Evolutionary conservation across 495 filamentous ascomycete species (phyloP).

Genomic region (Annulohypoxylon moriforme): DNA sequence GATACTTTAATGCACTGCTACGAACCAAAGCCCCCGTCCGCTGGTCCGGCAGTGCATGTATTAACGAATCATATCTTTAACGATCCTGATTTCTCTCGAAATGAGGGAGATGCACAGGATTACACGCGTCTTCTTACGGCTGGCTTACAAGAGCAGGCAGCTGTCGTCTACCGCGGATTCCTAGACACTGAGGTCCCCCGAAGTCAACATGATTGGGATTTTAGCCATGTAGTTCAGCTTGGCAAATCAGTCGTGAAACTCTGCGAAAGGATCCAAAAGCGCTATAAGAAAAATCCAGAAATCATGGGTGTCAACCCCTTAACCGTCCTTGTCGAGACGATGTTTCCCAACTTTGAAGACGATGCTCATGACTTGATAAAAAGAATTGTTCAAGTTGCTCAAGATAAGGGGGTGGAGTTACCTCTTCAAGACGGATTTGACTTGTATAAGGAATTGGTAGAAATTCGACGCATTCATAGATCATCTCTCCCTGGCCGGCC

Average conservation of each 20-base stretch:
- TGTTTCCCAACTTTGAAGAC: slow-evolving; percentile 88
- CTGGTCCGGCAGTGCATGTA: slow-evolving; percentile 84
- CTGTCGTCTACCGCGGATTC: slow-evolving; percentile 75
- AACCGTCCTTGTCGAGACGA: slow-evolving; percentile 79
- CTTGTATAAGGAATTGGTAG: slow-evolving; percentile 86
- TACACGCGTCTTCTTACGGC: slow-evolving; percentile 77
- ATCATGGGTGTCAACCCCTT: slow-evolving; percentile 92
- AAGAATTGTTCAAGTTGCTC: slow-evolving; percentile 77
- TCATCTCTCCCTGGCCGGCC: slow-evolving; percentile 71
- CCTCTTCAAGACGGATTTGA: slow-evolving; percentile 92
- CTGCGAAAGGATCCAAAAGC: slow-evolving; percentile 86
- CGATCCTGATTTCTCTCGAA: slow-evolving; percentile 79
- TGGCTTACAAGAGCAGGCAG: slow-evolving; percentile 78
- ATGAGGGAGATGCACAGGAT: slow-evolving; percentile 72
- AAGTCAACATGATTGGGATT: slow-evolving; percentile 81
- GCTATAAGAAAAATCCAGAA: slow-evolving; percentile 87
- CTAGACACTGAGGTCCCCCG: slow-evolving; percentile 79
- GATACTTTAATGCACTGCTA: slow-evolving; percentile 88
- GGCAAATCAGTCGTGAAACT: slow-evolving; percentile 86
- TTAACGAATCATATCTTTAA: slow-evolving; percentile 83
- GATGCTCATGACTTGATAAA: slow-evolving; percentile 85
- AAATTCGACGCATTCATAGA: slow-evolving; percentile 80
- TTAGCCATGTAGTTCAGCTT: slow-evolving; percentile 86
- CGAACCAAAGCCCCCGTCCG: slow-evolving; percentile 80
- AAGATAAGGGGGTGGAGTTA: slow-evolving; percentile 77